phyloP scores from a whole-genome alignment of 495 filamentous ascomycete species.

The Lasiosphaeria ovina region DNA sequence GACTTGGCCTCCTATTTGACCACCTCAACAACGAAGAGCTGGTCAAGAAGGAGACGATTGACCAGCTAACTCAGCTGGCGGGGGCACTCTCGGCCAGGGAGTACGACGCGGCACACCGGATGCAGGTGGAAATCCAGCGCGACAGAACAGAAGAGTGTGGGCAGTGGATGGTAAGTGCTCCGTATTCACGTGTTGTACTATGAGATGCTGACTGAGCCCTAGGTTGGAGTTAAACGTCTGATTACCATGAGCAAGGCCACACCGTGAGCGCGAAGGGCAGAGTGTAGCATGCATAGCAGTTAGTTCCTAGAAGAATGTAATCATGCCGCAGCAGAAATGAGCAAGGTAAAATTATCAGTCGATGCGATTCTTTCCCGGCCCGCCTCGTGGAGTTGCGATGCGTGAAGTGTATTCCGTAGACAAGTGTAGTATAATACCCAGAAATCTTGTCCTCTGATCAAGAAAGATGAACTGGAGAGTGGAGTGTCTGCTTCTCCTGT shows the following conservation, averaged over 20 bases:
- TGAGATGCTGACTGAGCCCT: constrained; percentile 9
- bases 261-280: constrained; percentile 31
- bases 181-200: neutral
- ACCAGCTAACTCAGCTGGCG: constrained; percentile 60
- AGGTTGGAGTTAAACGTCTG: constrained; percentile 90
- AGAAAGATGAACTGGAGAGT: no score
- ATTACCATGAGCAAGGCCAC: constrained; percentile 89
- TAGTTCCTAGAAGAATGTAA: constrained; percentile 8
- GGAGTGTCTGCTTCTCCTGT: no score
- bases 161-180: constrained; percentile 86
- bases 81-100: constrained; percentile 66
- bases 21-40: constrained; percentile 95
- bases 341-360: constrained; percentile 1
- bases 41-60: constrained; percentile 76
- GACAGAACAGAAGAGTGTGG: constrained; percentile 83
- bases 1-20: constrained; percentile 87
- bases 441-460: no score
- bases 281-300: constrained; percentile 10
- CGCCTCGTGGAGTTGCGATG: neutral
- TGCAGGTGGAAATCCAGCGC: constrained; percentile 80
- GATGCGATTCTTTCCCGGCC: neutral
- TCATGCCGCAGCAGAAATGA: neutral
- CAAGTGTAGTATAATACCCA: neutral
- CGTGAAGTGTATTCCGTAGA: neutral
- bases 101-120: constrained; percentile 68